A percentile compares a stretch with the other conserved stretches of the same genome.
Conservation (phyloP, 495 filamentous ascomycete genomes). For the Thozetella sp. region DNA sequence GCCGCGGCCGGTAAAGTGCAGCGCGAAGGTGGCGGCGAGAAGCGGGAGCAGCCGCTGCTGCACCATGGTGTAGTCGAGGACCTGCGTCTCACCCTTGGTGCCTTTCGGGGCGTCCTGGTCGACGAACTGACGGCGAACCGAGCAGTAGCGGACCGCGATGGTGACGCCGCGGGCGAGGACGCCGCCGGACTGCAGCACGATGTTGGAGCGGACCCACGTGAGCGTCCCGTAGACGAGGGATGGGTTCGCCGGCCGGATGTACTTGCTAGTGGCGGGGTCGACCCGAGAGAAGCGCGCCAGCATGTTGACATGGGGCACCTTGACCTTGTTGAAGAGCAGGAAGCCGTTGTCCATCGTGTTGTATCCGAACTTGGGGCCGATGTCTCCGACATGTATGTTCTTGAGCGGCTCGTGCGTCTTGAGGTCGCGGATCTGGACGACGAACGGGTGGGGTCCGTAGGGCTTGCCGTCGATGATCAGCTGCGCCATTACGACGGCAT, state of each 20-base stretch:
- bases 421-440: conserved; percentile 72
- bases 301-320: conserved; percentile 72
- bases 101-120: conserved; percentile 61
- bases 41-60: conserved; percentile 70
- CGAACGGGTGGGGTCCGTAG: conserved; percentile 74
- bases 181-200: conserved; percentile 67
- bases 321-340: conserved; percentile 70
- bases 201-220: conserved; percentile 72
- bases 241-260: conserved; percentile 63
- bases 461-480: conserved; percentile 62
- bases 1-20: conserved; percentile 72
- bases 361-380: conserved; percentile 76
- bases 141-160: conserved; percentile 71
- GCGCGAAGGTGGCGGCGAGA: conserved; percentile 71
- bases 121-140: conserved; percentile 71
- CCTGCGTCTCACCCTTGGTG: conserved; percentile 57
- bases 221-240: conserved; percentile 72
- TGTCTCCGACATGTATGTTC: conserved; percentile 71
- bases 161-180: conserved; percentile 74
- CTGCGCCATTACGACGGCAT: conserved; percentile 77
- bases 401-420: conserved; percentile 71
- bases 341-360: conserved; percentile 79
- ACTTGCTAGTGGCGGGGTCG: conserved; percentile 62
- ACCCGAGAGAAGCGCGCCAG: conserved; percentile 65
- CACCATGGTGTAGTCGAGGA: conserved; percentile 78